Evolutionary conservation across 768 basidiomycete genomes (phyloP).

Genomic region (Asterophora parasitica): DNA sequence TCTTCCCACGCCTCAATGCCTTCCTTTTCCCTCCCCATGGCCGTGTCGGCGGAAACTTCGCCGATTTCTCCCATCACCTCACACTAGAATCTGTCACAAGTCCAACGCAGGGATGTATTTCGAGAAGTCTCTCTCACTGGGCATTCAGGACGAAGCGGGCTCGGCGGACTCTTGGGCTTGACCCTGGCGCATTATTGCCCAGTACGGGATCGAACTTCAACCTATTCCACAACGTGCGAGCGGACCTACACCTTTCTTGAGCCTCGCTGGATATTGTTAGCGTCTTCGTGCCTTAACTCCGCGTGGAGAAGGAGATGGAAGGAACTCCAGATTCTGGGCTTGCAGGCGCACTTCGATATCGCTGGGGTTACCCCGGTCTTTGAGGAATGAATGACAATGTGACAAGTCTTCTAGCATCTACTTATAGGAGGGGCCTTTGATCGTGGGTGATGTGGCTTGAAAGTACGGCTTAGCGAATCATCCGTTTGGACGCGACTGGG

Average conservation of each 20-base stretch:
- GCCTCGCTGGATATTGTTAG: background rate
- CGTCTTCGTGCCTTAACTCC: slow-evolving; percentile 6
- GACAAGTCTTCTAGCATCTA: background rate
- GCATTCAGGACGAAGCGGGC: background rate
- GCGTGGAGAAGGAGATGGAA: slow-evolving; percentile 5
- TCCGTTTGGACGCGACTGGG: too few species aligned
- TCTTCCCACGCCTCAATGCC: slow-evolving; percentile 31
- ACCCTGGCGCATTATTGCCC: background rate
- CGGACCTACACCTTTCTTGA: slow-evolving; percentile 8
- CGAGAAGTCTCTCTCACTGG: background rate
- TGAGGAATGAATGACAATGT: slow-evolving; percentile 2
- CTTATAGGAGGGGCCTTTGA: background rate
- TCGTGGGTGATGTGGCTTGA: background rate
- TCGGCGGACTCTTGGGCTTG: too few species aligned
- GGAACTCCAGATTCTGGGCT: slow-evolving; percentile 1
- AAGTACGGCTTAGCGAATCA: too few species aligned
- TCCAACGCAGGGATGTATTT: background rate
- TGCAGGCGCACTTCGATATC: background rate
- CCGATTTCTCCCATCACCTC: slow-evolving; percentile 20
- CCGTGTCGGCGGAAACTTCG: slow-evolving; percentile 22
- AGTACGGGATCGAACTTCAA: background rate
- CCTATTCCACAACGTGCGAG: slow-evolving; percentile 5
- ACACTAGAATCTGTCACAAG: slow-evolving; percentile 12
- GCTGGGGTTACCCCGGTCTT: slow-evolving; percentile 5
- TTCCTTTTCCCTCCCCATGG: slow-evolving; percentile 17